A percentile compares a stretch with the other conserved stretches of the same genome.
These are phyloP conservation scores for Irpex sp. DNA, from an alignment of 1,284 basidiomycete species.

Conservation along the genomic window DNA sequence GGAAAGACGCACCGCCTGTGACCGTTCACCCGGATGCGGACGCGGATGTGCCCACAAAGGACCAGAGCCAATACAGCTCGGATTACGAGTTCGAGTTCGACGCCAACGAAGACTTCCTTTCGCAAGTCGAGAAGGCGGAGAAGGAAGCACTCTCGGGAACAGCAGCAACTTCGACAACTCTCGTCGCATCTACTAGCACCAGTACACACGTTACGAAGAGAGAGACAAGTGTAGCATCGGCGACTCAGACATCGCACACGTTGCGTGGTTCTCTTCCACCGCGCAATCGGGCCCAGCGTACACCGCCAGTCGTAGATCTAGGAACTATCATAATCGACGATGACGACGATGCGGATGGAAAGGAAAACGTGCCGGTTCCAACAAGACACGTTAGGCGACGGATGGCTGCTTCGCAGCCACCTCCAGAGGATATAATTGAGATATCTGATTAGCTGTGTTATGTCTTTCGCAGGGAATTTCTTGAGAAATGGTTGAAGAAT, in stretches of 20 bases:
- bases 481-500: background rate
- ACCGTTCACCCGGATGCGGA: background rate
- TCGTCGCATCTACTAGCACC: background rate
- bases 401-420: background rate
- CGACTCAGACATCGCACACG: background rate
- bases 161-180: background rate
- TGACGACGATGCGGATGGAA: slow-evolving; percentile 49
- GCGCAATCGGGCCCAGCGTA: background rate
- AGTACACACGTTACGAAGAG: background rate
- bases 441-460: slow-evolving; percentile 22
- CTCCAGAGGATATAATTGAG: slow-evolving; percentile 7
- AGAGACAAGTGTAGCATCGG: background rate
- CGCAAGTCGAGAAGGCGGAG: slow-evolving; percentile 33
- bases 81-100: slow-evolving; percentile 28
- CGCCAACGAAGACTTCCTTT: slow-evolving; percentile 32
- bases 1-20: slow-evolving; percentile 7
- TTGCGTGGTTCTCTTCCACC: background rate
- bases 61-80: slow-evolving; percentile 17
- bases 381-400: slow-evolving; percentile 48
- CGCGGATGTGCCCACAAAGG: background rate
- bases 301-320: background rate
- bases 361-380: slow-evolving; percentile 55
- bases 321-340: slow-evolving; percentile 41
- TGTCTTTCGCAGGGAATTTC: background rate
- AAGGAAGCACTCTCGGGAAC: slow-evolving; percentile 14